These are phyloP conservation scores for Mucor racemosus DNA, from an alignment of 371 early-diverging fungal genomes.

Conservation along the genomic window DNA sequence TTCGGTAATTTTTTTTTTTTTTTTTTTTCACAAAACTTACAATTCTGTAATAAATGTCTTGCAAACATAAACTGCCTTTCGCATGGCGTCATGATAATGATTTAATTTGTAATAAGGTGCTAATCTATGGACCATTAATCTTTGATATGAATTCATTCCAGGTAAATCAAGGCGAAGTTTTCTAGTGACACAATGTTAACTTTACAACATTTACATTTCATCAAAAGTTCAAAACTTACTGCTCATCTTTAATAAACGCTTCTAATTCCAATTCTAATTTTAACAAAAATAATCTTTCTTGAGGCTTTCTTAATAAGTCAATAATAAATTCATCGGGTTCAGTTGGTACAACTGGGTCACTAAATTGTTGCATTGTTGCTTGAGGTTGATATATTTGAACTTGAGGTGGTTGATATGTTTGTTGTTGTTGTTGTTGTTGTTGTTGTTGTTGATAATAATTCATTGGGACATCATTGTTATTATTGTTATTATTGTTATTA, in stretches of 20 bases:
- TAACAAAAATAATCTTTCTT: constrained; percentile 74
- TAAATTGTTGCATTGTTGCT: constrained; percentile 24
- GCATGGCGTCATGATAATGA: constrained; percentile 64
- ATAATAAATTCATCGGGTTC: constrained; percentile 67
- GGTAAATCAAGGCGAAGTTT: constrained; percentile 69
- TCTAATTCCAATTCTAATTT: constrained; percentile 74
- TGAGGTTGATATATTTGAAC: constrained; percentile 20
- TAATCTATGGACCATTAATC: constrained; percentile 75
- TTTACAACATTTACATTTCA: neutral
- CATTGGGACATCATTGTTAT: constrained; percentile 35
- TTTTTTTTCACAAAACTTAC: too few species aligned
- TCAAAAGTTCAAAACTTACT: constrained; percentile 43
- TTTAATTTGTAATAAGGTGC: constrained; percentile 74
- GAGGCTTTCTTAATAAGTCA: constrained; percentile 71
- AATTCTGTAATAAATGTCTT: constrained; percentile 64
- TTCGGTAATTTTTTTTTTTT: neutral
- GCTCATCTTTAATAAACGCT: constrained; percentile 64
- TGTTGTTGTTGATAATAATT: constrained; percentile 44
- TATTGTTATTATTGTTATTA: neutral
- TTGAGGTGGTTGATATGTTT: constrained; percentile 11
- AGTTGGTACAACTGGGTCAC: constrained; percentile 17
- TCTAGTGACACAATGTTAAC: constrained; percentile 29
- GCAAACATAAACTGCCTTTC: constrained; percentile 66
- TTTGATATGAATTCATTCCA: constrained; percentile 79
- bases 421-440: neutral